These are phyloP conservation scores for Theobroma cacao DNA, from an alignment of 345 rosid species.

Conservation along the genomic window DNA sequence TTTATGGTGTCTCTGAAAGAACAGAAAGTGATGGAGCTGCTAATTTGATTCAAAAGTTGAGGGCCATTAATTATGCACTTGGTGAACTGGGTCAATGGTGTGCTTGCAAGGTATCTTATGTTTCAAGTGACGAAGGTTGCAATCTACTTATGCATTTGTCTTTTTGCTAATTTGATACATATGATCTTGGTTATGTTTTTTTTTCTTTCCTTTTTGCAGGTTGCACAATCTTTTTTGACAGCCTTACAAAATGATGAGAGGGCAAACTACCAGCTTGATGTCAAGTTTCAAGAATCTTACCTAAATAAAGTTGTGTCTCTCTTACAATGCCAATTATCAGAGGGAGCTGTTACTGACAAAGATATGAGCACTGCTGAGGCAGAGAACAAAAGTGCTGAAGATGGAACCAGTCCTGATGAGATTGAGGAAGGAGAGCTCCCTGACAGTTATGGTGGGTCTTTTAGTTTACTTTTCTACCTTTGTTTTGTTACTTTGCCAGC, in stretches of 20 bases:
- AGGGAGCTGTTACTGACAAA: conserved; percentile 81
- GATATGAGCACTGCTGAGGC: conserved; percentile 37
- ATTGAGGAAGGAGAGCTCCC: conserved; percentile 99
- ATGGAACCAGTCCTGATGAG: conserved; percentile 48
- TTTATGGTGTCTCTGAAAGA: conserved; percentile 96
- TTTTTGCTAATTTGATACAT: not conserved
- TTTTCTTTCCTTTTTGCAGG: conserved; percentile 40
- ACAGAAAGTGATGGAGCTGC: conserved; percentile 99
- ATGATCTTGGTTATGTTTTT: conserved; percentile 1
- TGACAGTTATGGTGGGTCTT: conserved; percentile 72
- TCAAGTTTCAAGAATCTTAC: conserved; percentile 93
- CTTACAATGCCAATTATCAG: conserved; percentile 79
- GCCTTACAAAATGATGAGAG: conserved; percentile 95
- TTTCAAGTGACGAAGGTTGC: not conserved
- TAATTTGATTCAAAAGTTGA: conserved; percentile 87
- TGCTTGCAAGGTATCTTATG: conserved; percentile 81
- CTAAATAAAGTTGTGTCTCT: conserved; percentile 73
- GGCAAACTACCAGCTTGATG: conserved; percentile 88
- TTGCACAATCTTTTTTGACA: conserved; percentile 85
- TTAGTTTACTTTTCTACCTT: conserved; percentile 2
- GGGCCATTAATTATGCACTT: conserved; percentile 91
- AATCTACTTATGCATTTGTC: conserved; percentile 12
- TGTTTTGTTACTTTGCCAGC: not conserved
- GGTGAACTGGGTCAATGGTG: conserved; percentile 99
- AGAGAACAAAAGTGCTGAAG: conserved; percentile 34